Conservation (phyloP, 441 rosid species). For the Populus tomentosa region DNA sequence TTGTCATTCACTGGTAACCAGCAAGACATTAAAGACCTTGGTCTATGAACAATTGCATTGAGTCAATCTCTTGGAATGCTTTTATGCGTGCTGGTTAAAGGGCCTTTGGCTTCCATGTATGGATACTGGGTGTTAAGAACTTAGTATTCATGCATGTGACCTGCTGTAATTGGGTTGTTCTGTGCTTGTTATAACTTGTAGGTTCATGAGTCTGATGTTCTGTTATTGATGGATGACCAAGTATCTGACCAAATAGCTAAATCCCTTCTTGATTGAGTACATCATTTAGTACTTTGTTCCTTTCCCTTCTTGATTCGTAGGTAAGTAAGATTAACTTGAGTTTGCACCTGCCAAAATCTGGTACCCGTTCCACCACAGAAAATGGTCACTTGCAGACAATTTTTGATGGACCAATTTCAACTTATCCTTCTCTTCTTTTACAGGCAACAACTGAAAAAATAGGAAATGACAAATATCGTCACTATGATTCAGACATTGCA, state of each 20-base stretch:
- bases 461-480: conserved; percentile 40
- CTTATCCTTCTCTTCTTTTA: conserved; percentile 7
- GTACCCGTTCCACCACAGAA: neutral
- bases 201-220: neutral
- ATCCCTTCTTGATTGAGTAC: no score
- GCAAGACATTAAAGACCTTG: no score
- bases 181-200: neutral
- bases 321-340: no score
- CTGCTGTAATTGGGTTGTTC: no score
- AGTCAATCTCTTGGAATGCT: no score
- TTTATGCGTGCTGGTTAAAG: no score
- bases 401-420: neutral
- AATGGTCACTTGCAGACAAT: neutral
- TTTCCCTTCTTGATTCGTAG: neutral
- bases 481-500: conserved; percentile 73
- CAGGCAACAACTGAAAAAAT: conserved; percentile 37
- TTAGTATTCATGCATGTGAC: no score
- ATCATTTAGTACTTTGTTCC: neutral
- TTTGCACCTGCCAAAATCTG: no score
- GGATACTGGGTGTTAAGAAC: no score
- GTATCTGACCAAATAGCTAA: neutral
- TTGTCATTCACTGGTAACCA: no score
- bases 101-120: no score
- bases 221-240: neutral
- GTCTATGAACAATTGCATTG: no score